A percentile compares a stretch with the other conserved stretches of the same genome.
Conservation (phyloP, 2,329 filamentous ascomycete species). For the Dactylonectria macrodidyma region DNA sequence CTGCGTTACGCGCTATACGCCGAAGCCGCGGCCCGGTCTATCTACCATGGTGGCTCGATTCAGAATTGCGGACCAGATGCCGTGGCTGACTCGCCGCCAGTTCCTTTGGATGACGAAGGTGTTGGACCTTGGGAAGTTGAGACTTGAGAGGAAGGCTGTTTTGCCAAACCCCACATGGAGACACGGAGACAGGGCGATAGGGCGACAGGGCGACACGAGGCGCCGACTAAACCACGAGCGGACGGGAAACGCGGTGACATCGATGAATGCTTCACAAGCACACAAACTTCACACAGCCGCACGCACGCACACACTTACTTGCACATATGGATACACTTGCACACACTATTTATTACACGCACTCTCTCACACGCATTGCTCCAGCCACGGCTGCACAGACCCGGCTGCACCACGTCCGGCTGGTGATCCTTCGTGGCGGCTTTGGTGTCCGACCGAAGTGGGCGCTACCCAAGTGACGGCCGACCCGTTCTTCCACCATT, state of each 20-base stretch:
- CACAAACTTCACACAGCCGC: slow-evolving; percentile 20
- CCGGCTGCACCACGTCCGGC: slow-evolving; percentile 22
- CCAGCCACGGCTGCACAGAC: slow-evolving; percentile 20
- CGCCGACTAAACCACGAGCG: too few species aligned
- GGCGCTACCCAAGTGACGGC: slow-evolving; percentile 20
- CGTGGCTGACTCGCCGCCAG: slow-evolving; percentile 35
- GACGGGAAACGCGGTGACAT: too few species aligned
- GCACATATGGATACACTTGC: slow-evolving; percentile 1
- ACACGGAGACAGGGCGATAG: too few species aligned
- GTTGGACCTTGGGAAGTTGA: not conserved
- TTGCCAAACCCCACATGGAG: not conserved
- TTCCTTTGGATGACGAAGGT: slow-evolving; percentile 11
- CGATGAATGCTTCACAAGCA: not conserved
- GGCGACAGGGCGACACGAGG: too few species aligned
- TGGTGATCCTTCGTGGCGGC: not conserved
- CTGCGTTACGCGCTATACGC: slow-evolving; percentile 45
- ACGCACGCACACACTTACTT: not conserved
- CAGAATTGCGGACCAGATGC: slow-evolving; percentile 22
- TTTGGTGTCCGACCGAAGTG: too few species aligned
- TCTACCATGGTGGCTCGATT: slow-evolving; percentile 35
- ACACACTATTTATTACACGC: not conserved
- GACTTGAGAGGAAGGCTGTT: not conserved
- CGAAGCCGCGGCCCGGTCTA: slow-evolving; percentile 40
- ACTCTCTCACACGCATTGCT: slow-evolving; percentile 17
- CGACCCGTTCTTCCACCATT: too few species aligned